Percentiles rank a stretch among this genome's conserved stretches.
Evolutionary conservation across 225 moss, liverwort and hornwort genomes (phyloP).

Genomic region (Anthoceros angustus): DNA sequence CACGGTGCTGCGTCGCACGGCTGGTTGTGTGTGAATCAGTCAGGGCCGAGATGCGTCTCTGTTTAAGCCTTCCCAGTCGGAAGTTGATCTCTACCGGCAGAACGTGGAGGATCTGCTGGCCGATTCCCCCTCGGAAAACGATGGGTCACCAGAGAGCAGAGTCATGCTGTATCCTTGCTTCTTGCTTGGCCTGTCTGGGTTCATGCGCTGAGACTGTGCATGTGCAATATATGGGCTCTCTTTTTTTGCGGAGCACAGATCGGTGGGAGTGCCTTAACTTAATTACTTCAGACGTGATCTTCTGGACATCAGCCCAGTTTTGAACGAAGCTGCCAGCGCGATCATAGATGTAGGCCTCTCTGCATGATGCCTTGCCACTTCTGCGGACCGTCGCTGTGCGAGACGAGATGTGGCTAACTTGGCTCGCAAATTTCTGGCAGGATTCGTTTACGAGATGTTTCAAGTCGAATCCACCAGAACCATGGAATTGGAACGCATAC

Average conservation of each 20-base stretch:
- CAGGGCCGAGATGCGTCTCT: slow-evolving; percentile 25
- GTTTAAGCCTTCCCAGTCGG: slow-evolving; percentile 32
- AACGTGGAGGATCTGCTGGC: slow-evolving; percentile 29
- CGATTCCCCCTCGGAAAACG: slow-evolving; percentile 8
- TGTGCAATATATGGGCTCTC: not conserved
- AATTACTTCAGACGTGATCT: slow-evolving; percentile 48
- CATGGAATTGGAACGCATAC: slow-evolving; percentile 97
- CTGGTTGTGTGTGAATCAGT: slow-evolving; percentile 8
- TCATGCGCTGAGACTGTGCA: not conserved
- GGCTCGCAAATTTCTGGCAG: slow-evolving; percentile 12
- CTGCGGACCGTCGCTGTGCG: not conserved
- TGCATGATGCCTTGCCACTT: not conserved
- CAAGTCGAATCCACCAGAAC: slow-evolving; percentile 82
- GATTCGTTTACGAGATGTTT: slow-evolving; percentile 96
- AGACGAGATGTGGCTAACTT: not conserved
- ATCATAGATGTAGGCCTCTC: slow-evolving; percentile 61
- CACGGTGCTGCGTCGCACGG: not conserved
- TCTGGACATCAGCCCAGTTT: slow-evolving; percentile 64
- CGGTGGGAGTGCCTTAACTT: slow-evolving; percentile 4
- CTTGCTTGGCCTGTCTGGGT: not conserved
- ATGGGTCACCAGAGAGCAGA: slow-evolving; percentile 13
- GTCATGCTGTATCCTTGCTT: slow-evolving; percentile 22
- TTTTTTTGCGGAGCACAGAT: not conserved
- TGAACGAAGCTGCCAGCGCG: slow-evolving; percentile 82
- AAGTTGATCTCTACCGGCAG: slow-evolving; percentile 26